Conservation (phyloP, 768 basidiomycete genomes). For the Russula earlei region DNA sequence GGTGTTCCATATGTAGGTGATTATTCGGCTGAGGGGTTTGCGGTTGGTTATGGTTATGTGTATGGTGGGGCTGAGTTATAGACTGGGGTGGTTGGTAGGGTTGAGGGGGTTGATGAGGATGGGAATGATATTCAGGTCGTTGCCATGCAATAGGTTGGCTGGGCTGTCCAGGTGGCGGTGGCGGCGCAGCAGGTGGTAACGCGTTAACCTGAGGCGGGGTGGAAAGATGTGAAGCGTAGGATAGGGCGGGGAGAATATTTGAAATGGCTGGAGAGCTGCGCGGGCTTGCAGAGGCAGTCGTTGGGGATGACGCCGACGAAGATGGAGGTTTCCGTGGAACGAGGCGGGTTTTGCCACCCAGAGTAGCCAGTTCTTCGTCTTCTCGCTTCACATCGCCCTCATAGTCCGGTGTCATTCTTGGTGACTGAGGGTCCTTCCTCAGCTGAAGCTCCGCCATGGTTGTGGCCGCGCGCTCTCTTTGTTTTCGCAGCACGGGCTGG, state of each 20-base stretch:
- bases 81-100: slow-evolving; percentile 3
- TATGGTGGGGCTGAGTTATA: neutral
- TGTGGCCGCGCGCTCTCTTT: slow-evolving; percentile 39
- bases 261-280: slow-evolving; percentile 20
- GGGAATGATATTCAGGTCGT: slow-evolving; percentile 1
- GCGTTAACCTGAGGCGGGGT: slow-evolving; percentile 32
- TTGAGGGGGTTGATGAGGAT: neutral
- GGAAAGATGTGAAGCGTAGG: slow-evolving; percentile 37
- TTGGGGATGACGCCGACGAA: slow-evolving; percentile 30
- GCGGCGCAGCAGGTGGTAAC: neutral
- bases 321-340: slow-evolving; percentile 39
- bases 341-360: slow-evolving; percentile 56
- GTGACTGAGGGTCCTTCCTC: slow-evolving; percentile 27
- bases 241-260: slow-evolving; percentile 25
- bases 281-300: slow-evolving; percentile 28
- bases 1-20: slow-evolving; percentile 13
- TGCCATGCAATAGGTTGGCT: slow-evolving; percentile 1
- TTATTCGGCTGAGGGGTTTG: slow-evolving; percentile 4
- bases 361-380: slow-evolving; percentile 48
- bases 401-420: slow-evolving; percentile 13
- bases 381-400: slow-evolving; percentile 42
- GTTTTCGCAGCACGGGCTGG: slow-evolving; percentile 53
- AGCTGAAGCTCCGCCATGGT: slow-evolving; percentile 30
- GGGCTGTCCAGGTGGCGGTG: neutral
- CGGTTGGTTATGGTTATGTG: slow-evolving; percentile 5